Evolutionary conservation across 495 filamentous ascomycete genomes (phyloP).

Genomic region (Neurospora sp.): DNA sequence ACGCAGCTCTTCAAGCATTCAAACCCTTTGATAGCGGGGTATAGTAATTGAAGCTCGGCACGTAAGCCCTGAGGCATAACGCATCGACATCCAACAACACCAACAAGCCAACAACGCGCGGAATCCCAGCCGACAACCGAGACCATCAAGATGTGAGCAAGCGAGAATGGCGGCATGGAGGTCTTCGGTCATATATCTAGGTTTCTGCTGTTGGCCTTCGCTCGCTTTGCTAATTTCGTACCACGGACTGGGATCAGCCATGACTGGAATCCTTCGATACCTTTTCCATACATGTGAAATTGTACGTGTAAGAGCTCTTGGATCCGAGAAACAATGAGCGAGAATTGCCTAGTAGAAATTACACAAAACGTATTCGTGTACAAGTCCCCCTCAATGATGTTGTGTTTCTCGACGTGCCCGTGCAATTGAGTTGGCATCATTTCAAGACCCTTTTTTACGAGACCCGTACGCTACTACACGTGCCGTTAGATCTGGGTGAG

Average conservation of each 20-base stretch:
- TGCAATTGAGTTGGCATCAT: not conserved
- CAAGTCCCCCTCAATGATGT: not conserved
- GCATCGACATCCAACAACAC: not conserved
- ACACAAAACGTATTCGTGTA: not conserved
- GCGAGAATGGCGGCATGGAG: not conserved
- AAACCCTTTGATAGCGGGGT: not conserved
- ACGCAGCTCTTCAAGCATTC: not conserved
- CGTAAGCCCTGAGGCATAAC: not conserved
- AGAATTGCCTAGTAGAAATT: not conserved
- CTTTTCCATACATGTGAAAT: not conserved
- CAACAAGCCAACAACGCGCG: not conserved
- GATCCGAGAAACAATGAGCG: not conserved
- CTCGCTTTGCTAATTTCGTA: not conserved
- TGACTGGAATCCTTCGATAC: not conserved
- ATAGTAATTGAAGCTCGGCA: not conserved
- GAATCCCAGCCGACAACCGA: not conserved
- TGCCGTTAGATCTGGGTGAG: not conserved
- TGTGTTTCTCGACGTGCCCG: not conserved
- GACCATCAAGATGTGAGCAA: not conserved
- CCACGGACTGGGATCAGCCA: not conserved
- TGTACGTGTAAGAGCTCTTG: not conserved
- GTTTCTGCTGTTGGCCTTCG: not conserved
- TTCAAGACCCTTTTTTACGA: not conserved
- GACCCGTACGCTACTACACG: not conserved
- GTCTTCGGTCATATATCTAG: not conserved